Percentiles rank a stretch among this genome's conserved stretches.
Evolutionary conservation across 2,329 filamentous ascomycete genomes (phyloP).

Genomic region (Cercospora janseana): DNA sequence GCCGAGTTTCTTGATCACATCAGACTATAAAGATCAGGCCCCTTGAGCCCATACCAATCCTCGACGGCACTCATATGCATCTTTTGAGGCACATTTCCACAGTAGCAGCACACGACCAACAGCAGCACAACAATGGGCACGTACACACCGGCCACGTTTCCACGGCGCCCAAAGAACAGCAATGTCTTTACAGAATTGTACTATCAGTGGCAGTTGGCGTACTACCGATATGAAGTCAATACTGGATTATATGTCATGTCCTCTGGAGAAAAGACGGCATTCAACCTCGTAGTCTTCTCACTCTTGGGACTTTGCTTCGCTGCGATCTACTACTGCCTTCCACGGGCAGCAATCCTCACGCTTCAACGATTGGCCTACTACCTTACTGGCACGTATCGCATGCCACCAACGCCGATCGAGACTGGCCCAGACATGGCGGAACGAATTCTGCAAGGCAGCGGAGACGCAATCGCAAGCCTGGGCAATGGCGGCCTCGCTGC

Average conservation of each 20-base stretch:
- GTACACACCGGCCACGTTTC: constrained; percentile 29
- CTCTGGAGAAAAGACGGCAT: constrained; percentile 31
- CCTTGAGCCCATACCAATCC: neutral
- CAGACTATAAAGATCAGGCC: neutral
- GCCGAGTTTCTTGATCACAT: constrained; percentile 6
- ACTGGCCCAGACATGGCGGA: constrained; percentile 15
- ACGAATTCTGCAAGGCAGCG: constrained; percentile 17
- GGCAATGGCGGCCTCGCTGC: constrained; percentile 6
- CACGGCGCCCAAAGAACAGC: constrained; percentile 25
- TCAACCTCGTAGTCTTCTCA: constrained; percentile 29
- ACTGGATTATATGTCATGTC: constrained; percentile 34
- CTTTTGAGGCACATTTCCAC: neutral
- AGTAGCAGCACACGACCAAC: neutral
- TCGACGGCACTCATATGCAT: neutral
- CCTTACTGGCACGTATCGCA: constrained; percentile 21
- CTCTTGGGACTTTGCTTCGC: constrained; percentile 22
- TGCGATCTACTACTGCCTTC: constrained; percentile 28
- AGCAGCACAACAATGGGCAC: constrained; percentile 26
- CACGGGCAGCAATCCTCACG: constrained; percentile 16
- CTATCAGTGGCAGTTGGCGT: constrained; percentile 29
- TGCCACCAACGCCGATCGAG: constrained; percentile 1
- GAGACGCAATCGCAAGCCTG: constrained; percentile 19
- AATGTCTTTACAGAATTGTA: constrained; percentile 22
- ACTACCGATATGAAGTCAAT: constrained; percentile 34
- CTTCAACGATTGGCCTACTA: constrained; percentile 26